Conservation (phyloP, 805 yeast genomes). For the Ogataea angusta region DNA sequence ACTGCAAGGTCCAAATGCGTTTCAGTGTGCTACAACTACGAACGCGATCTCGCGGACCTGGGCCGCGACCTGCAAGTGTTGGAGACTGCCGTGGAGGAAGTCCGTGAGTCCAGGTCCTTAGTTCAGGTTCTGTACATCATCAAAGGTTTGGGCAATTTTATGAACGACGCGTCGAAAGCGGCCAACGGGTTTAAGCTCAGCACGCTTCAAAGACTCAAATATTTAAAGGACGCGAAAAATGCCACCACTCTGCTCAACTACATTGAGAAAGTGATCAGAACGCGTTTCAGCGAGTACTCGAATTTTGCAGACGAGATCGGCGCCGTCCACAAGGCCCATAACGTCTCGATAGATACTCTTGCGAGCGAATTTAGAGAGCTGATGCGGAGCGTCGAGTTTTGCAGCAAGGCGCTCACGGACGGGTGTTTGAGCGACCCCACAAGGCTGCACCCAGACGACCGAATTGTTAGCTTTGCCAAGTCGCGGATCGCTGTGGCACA, state of each 20-base stretch:
- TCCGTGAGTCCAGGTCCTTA: constrained; percentile 51
- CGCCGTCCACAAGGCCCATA: constrained; percentile 51
- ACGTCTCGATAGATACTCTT: constrained; percentile 60
- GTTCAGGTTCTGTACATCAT: constrained; percentile 61
- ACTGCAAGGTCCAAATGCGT: constrained; percentile 65
- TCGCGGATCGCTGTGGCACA: constrained; percentile 36
- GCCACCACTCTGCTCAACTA: constrained; percentile 71
- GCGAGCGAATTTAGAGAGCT: constrained; percentile 58
- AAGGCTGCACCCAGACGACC: constrained; percentile 65
- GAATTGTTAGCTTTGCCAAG: constrained; percentile 49
- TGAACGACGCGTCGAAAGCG: constrained; percentile 68
- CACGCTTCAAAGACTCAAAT: constrained; percentile 65
- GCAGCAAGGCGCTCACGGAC: constrained; percentile 50
- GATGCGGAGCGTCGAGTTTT: constrained; percentile 46
- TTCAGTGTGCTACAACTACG: constrained; percentile 50
- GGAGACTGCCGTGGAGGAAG: constrained; percentile 55
- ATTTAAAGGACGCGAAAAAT: constrained; percentile 68
- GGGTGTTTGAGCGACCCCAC: constrained; percentile 65
- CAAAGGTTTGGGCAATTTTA: constrained; percentile 71
- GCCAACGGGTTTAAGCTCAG: constrained; percentile 70
- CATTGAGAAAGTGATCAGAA: constrained; percentile 64
- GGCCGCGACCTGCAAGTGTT: constrained; percentile 50
- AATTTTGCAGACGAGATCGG: constrained; percentile 59
- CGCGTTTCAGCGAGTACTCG: constrained; percentile 61
- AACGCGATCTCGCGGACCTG: constrained; percentile 64